Evolutionary conservation across 169 alveolate species (phyloP).

Genomic region (Plasmodium yoelii): DNA sequence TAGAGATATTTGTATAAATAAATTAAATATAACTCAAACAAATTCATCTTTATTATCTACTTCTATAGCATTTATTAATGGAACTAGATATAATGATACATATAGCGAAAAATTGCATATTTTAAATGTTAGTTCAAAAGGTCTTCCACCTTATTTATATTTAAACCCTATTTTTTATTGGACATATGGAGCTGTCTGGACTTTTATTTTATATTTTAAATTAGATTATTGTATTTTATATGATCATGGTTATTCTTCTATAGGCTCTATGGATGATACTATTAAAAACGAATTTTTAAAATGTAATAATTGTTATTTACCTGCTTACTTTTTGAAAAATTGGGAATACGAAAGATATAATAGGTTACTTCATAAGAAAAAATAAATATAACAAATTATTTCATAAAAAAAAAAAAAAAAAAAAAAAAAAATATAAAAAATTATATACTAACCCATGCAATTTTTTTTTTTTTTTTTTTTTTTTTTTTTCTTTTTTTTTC

Average conservation of each 20-base stretch:
- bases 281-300: constrained; percentile 77
- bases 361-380: constrained; percentile 54
- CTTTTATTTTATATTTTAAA: constrained; percentile 79
- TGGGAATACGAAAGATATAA: constrained; percentile 80
- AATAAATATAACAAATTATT: constrained; percentile 6
- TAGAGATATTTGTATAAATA: constrained; percentile 6
- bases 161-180: constrained; percentile 82
- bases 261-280: constrained; percentile 81
- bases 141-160: constrained; percentile 76
- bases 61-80: constrained; percentile 62
- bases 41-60: constrained; percentile 12
- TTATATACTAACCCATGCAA: too few relatives aligned
- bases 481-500: too few relatives aligned
- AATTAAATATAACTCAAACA: constrained; percentile 11
- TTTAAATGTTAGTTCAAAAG: constrained; percentile 72
- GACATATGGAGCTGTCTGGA: constrained; percentile 87
- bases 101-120: constrained; percentile 47
- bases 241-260: constrained; percentile 84
- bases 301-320: constrained; percentile 80
- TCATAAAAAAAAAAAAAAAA: too few relatives aligned
- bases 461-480: too few relatives aligned
- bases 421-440: too few relatives aligned
- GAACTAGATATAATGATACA: constrained; percentile 61
- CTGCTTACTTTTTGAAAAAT: constrained; percentile 82
- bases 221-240: constrained; percentile 83